phyloP scores from a whole-genome alignment of 2,329 filamentous ascomycete species.

The Albophoma yamanashiensis region DNA sequence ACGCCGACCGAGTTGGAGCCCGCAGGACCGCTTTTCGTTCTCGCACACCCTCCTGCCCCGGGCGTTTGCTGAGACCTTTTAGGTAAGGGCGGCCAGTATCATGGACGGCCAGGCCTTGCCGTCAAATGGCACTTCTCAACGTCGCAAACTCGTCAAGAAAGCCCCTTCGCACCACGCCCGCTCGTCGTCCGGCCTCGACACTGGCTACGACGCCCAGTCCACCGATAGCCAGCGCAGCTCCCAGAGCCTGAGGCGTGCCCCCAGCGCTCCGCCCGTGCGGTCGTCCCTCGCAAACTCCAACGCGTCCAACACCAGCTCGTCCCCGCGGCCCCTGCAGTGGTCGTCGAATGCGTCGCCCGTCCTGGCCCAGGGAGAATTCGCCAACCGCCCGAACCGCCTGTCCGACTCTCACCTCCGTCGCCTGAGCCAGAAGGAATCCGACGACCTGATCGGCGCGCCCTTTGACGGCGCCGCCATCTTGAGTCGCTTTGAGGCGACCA shows the following conservation, averaged over 20 bases:
- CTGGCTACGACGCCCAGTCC: slow-evolving; percentile 43
- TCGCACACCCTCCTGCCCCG: slow-evolving; percentile 6
- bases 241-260: slow-evolving; percentile 48
- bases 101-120: slow-evolving; percentile 36
- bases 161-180: slow-evolving; percentile 28
- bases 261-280: slow-evolving; percentile 44
- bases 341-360: slow-evolving; percentile 36
- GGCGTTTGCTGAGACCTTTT: slow-evolving; percentile 11
- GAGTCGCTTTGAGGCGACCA: slow-evolving; percentile 46
- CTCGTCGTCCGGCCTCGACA: slow-evolving; percentile 40
- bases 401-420: slow-evolving; percentile 9
- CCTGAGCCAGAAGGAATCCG: slow-evolving; percentile 25
- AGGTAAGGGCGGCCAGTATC: slow-evolving; percentile 21
- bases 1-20: slow-evolving; percentile 2
- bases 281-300: slow-evolving; percentile 37
- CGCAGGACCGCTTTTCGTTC: slow-evolving; percentile 6
- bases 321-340: slow-evolving; percentile 34
- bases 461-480: slow-evolving; percentile 55
- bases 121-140: slow-evolving; percentile 37
- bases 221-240: slow-evolving; percentile 54
- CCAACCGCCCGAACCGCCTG: slow-evolving; percentile 11
- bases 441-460: slow-evolving; percentile 53
- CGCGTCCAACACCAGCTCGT: slow-evolving; percentile 37
- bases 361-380: slow-evolving; percentile 31
- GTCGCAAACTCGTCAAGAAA: slow-evolving; percentile 54